Evolutionary conservation across 148 eudicot species (phyloP).

Genomic region (Tetragonia tetragonoides): DNA sequence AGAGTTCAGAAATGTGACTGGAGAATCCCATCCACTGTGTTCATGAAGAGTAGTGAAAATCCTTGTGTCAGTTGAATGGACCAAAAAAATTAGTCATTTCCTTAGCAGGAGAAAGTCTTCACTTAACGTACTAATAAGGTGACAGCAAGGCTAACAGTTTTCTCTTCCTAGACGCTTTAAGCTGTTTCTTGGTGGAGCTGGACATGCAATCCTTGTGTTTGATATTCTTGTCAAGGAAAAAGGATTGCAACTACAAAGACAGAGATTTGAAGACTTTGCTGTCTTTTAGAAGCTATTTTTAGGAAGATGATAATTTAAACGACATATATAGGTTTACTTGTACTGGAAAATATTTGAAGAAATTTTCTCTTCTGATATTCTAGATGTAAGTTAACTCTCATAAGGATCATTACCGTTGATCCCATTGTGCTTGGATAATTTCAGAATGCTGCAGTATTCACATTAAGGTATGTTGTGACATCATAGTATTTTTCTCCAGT

Average conservation of each 20-base stretch:
- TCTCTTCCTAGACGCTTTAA: neutral
- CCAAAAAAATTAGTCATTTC: no score
- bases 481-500: no score
- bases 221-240: neutral
- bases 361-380: neutral
- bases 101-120: neutral
- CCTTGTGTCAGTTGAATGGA: neutral
- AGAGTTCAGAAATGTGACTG: no score
- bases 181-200: neutral
- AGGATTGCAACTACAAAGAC: no score
- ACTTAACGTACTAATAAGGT: neutral
- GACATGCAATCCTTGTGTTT: neutral
- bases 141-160: neutral
- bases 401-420: neutral
- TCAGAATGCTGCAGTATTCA: neutral
- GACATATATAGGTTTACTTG: neutral
- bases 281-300: neutral
- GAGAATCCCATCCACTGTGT: no score
- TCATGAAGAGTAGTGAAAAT: neutral
- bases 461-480: neutral
- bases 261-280: neutral
- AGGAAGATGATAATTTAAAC: neutral
- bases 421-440: neutral
- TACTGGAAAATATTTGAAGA: neutral
- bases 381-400: neutral